Base-by-base conservation (phyloP, 192 early-diverging fungal species). In the Gonapodya sp. region DNA sequence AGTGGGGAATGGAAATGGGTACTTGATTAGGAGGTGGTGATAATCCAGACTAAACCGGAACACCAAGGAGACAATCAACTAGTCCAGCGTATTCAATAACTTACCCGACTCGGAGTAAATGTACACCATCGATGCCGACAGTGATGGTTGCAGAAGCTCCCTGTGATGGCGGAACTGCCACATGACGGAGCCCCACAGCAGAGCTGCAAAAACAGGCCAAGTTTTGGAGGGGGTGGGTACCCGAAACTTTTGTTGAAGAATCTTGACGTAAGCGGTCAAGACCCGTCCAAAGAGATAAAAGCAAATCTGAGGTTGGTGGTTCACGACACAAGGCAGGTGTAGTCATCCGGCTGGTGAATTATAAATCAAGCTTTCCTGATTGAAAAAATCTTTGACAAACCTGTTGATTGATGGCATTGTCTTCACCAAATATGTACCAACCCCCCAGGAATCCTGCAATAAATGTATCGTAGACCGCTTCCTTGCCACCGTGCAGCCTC, bases 351-450 rank as follows among this genome's bases (percentile, higher is more conserved):
- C 46, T 64, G 36, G 31, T n/a, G 24, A 18, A 16, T 34, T 34
- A 31, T 24, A 46, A 75, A 30, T 34, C 33, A 81, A 73, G 73
- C 18, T 30, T 36, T 1, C 46, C 78, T 36, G 83, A 35, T 72
- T 24, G 34, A 18, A n/a, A 8, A n/a, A 73, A 64, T 34, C 1
- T 30, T 31, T 8, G 36, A 37, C 80, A 73, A 87, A 95, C 94
- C 91, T 98, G 97, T 83, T 97, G 93, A 86, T 98, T 98, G 83
- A 98, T 91, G 85, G 92, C 94, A 82, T 94, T 97, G 84, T 97
- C 96, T 80, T 96, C 92, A 36, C 95, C 95, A 92, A 98, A 98
- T 18, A 98, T 92, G 87, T 93, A 85, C 85, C 96, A 97, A 1
- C 96, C 96, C 8, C 97, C 96, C 35, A 97, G 88, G 37, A 94